Percentiles rank a stretch among this genome's conserved stretches.
phyloP scores from a whole-genome alignment of 1,284 basidiomycete genomes.

The Ceratobasidium sp. region DNA sequence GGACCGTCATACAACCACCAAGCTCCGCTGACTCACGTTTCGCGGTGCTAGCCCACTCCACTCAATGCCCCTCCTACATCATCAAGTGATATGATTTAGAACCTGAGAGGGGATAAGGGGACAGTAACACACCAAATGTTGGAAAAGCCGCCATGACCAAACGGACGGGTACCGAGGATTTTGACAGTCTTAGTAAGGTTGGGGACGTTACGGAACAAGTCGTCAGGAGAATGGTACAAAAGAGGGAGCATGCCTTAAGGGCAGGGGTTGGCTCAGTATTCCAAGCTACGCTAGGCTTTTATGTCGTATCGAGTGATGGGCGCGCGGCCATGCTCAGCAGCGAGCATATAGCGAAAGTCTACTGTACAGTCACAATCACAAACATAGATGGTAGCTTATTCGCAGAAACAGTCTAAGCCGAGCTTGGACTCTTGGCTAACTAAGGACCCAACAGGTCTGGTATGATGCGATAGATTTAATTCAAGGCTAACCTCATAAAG shows the following conservation, averaged over 20 bases:
- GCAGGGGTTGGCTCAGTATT: not conserved
- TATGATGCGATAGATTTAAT: too few relatives aligned
- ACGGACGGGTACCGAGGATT: conserved; percentile 22
- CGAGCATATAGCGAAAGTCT: too few relatives aligned
- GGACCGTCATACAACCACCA: not conserved
- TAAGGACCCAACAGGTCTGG: too few relatives aligned
- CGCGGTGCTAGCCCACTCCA: conserved; percentile 2
- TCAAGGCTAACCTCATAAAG: too few relatives aligned
- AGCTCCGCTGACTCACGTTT: not conserved
- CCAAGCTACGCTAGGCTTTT: conserved; percentile 5
- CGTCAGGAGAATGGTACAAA: conserved; percentile 9
- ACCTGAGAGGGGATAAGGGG: not conserved
- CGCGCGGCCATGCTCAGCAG: not conserved
- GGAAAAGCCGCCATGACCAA: conserved; percentile 33
- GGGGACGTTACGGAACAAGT: conserved; percentile 26
- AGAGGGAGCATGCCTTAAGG: conserved; percentile 11
- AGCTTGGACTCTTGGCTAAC: too few relatives aligned
- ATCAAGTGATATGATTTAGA: not conserved
- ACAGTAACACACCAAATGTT: conserved; percentile 29
- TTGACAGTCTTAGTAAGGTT: conserved; percentile 6
- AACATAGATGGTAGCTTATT: too few relatives aligned
- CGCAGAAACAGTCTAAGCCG: too few relatives aligned
- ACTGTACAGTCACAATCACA: too few relatives aligned
- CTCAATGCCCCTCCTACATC: conserved; percentile 13
- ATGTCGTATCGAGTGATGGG: conserved; percentile 4